Evolutionary conservation across 495 filamentous ascomycete genomes (phyloP).

Genomic region (Parmelia sp.): DNA sequence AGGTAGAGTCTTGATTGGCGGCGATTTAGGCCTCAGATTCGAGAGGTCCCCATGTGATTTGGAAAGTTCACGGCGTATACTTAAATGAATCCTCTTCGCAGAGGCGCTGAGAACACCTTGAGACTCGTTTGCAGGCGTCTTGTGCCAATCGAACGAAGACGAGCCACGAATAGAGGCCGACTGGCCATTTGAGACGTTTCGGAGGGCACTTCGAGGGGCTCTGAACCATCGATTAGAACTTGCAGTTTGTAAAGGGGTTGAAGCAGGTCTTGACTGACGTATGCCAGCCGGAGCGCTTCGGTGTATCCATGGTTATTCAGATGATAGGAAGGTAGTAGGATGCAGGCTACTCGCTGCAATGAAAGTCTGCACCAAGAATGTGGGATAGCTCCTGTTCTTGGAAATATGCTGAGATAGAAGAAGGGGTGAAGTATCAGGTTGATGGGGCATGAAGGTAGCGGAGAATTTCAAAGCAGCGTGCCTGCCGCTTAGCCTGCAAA

Average conservation of each 20-base stretch:
- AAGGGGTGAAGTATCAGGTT: neutral
- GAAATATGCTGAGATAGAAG: neutral
- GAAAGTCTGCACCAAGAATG: conserved; percentile 7
- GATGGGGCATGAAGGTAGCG: neutral
- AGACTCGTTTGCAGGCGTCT: neutral
- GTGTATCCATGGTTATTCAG: conserved; percentile 3
- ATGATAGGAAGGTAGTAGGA: neutral
- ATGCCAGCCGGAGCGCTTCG: conserved; percentile 7
- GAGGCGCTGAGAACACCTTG: conserved; percentile 1
- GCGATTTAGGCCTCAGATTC: conserved; percentile 12
- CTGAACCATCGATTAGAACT: neutral
- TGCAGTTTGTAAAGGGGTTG: neutral
- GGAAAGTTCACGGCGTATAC: conserved; percentile 8
- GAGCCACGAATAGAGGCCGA: neutral
- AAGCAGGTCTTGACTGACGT: neutral
- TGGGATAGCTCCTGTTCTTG: neutral
- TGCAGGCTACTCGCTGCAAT: neutral
- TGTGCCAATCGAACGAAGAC: neutral
- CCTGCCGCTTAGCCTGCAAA: neutral
- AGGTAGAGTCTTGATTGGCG: neutral
- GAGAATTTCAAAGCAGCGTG: neutral
- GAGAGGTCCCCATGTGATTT: conserved; percentile 18
- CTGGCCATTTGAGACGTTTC: neutral
- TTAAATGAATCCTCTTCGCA: neutral
- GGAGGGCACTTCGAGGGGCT: conserved; percentile 6